phyloP scores from a whole-genome alignment of 2,329 filamentous ascomycete species.

The Thelonectria rubi region DNA sequence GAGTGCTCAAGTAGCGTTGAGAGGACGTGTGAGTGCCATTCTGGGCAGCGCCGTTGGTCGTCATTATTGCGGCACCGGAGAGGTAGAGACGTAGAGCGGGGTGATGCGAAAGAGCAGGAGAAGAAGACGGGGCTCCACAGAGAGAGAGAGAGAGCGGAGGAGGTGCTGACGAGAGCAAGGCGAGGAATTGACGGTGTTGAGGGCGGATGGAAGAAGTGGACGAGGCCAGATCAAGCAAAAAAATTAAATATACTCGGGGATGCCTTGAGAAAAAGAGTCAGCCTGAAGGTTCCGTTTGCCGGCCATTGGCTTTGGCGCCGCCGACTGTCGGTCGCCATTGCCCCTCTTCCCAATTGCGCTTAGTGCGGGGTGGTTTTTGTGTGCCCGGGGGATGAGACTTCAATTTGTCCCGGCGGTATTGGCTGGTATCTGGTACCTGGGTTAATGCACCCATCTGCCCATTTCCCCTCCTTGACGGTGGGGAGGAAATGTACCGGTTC shows the following conservation, averaged over 20 bases:
- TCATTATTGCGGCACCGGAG: slow-evolving; percentile 47
- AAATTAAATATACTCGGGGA: slow-evolving; percentile 17
- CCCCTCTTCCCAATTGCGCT: slow-evolving; percentile 39
- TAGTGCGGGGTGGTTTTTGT: slow-evolving; percentile 43
- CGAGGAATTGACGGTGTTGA: slow-evolving; percentile 2
- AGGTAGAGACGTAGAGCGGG: not conserved
- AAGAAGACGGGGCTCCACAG: not conserved
- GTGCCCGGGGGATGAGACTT: too few species aligned
- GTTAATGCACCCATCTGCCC: not conserved
- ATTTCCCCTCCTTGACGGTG: not conserved
- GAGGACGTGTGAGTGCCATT: slow-evolving; percentile 54
- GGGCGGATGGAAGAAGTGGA: not conserved
- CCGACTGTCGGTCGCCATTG: slow-evolving; percentile 31
- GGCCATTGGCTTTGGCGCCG: slow-evolving; percentile 20
- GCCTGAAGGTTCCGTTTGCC: not conserved
- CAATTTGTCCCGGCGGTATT: too few species aligned
- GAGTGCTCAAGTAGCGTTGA: slow-evolving; percentile 61
- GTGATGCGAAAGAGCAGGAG: slow-evolving; percentile 7
- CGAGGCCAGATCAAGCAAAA: not conserved
- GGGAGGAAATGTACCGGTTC: not conserved
- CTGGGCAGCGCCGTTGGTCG: slow-evolving; percentile 51
- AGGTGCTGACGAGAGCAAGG: not conserved
- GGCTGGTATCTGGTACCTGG: not conserved
- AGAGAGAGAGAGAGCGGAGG: not conserved
- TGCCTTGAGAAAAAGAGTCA: slow-evolving; percentile 10